Evolutionary conservation across 225 moss, liverwort and hornwort genomes (phyloP).

Genomic region (Polytrichum formosum): DNA sequence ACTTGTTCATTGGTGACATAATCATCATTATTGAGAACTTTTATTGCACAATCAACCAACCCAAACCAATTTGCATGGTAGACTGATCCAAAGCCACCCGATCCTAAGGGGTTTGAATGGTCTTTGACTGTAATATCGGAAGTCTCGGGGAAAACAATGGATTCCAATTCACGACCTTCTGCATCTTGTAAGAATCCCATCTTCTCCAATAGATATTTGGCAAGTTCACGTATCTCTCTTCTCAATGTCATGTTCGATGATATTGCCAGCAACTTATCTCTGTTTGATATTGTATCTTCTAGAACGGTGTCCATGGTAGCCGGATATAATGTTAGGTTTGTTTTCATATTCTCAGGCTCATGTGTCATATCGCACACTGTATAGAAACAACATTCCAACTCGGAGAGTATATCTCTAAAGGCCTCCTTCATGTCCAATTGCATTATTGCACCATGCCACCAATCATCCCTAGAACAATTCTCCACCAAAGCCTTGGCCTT

Average conservation of each 20-base stretch:
- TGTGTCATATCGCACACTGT: not conserved
- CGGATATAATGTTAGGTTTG: not conserved
- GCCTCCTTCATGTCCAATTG: not conserved
- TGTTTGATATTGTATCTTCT: not conserved
- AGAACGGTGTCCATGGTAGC: not conserved
- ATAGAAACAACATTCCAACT: not conserved
- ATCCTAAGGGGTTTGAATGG: not conserved
- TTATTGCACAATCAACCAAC: not conserved
- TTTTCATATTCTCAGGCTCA: not conserved
- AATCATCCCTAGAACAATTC: not conserved
- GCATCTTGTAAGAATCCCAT: not conserved
- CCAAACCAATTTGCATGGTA: slow-evolving; percentile 3
- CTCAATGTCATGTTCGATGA: no score
- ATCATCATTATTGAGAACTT: not conserved
- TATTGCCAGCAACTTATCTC: not conserved
- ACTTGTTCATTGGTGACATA: no score
- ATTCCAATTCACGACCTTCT: not conserved
- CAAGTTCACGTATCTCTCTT: not conserved
- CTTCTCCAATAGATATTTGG: not conserved
- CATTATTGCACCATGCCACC: not conserved
- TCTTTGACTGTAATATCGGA: not conserved
- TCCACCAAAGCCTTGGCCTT: not conserved
- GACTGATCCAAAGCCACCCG: not conserved
- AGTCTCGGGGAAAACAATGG: not conserved
- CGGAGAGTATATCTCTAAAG: not conserved